Evolutionary conservation across 805 yeast species (phyloP).

Genomic region (Clavispora asparagi): DNA sequence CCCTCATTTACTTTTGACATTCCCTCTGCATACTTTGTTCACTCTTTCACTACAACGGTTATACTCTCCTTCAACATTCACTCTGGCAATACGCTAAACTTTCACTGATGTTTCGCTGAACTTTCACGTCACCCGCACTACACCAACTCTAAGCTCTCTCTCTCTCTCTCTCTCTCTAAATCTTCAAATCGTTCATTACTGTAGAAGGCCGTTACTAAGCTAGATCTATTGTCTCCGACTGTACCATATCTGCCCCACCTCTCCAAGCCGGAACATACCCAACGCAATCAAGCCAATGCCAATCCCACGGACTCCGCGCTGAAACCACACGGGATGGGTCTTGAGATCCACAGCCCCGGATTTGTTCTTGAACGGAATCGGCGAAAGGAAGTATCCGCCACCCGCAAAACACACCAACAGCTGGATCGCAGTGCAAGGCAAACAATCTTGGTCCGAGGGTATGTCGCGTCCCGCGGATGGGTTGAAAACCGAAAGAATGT

Average conservation of each 20-base stretch:
- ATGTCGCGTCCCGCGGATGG: conserved; percentile 43
- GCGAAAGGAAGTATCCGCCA: conserved; percentile 59
- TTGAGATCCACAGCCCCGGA: conserved; percentile 28
- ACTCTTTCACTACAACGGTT: no score
- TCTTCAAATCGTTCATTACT: neutral
- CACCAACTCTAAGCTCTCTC: no score
- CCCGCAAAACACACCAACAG: conserved; percentile 53
- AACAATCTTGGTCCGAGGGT: conserved; percentile 46
- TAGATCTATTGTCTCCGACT: conserved; percentile 1
- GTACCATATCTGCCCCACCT: conserved; percentile 30
- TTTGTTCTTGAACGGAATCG: conserved; percentile 47
- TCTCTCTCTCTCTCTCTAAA: no score
- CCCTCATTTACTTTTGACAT: no score
- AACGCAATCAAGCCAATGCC: conserved; percentile 53
- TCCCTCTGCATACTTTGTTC: no score
- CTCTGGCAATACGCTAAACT: no score
- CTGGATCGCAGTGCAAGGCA: conserved; percentile 66
- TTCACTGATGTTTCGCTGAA: no score
- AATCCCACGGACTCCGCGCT: conserved; percentile 41
- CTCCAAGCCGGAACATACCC: conserved; percentile 61
- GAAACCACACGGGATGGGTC: conserved; percentile 59
- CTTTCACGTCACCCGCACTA: no score
- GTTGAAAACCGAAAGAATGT: conserved; percentile 48
- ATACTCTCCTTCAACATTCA: no score
- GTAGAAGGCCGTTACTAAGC: neutral